These are phyloP conservation scores for Pythium sp. DNA, from an alignment of 352 stramenopile genomes.

Conservation along the genomic window DNA sequence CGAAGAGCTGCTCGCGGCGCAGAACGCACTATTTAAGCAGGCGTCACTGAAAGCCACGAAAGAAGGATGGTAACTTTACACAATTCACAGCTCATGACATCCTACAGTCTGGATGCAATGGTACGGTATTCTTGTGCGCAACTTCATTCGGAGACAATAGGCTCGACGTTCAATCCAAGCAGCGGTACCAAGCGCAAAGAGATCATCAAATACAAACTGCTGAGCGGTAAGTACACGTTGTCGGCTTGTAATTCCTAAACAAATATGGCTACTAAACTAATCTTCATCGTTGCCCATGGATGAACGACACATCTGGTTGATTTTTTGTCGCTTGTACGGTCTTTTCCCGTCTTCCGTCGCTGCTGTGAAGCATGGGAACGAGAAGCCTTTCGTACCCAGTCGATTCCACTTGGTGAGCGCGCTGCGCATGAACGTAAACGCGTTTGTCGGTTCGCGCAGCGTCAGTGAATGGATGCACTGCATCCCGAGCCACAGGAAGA, in stretches of 20 bases:
- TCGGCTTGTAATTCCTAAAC: not conserved
- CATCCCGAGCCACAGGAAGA: conserved; percentile 13
- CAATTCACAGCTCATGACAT: not conserved
- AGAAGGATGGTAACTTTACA: conserved; percentile 56
- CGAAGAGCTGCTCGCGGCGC: conserved; percentile 65
- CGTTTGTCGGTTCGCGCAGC: not conserved
- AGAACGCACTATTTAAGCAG: conserved; percentile 73
- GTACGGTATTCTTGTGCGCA: no score
- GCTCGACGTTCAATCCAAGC: no score
- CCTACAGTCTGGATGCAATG: no score
- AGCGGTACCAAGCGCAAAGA: no score
- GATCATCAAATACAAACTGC: no score
- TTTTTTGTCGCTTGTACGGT: conserved; percentile 13
- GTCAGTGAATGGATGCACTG: conserved; percentile 10
- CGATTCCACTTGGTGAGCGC: conserved; percentile 6
- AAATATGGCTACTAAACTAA: not conserved
- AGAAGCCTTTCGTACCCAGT: not conserved
- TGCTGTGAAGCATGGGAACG: not conserved
- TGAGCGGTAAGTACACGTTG: not conserved
- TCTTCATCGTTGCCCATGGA: not conserved
- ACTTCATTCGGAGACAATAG: no score
- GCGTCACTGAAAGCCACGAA: conserved; percentile 52
- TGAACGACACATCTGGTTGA: conserved; percentile 1
- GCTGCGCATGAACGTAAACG: conserved; percentile 5
- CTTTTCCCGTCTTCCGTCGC: not conserved